Conservation (phyloP, 768 basidiomycete species). For the Scleroderma citrinum region DNA sequence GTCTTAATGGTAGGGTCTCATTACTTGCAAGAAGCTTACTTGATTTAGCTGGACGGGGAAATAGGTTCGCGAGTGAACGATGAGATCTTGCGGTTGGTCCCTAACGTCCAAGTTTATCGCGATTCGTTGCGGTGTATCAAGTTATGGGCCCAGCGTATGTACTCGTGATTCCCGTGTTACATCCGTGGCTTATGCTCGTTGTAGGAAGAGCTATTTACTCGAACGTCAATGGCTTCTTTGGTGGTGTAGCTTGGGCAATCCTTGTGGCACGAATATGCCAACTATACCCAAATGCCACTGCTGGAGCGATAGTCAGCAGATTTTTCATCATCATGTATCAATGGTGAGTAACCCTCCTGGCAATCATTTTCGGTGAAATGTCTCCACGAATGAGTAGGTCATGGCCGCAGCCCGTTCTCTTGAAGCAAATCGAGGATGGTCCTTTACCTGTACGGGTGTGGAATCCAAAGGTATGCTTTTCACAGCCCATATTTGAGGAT, state of each 20-base stretch:
- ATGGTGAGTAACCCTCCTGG: constrained; percentile 48
- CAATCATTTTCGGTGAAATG: not conserved
- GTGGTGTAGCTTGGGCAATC: constrained; percentile 98
- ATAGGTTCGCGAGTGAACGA: constrained; percentile 93
- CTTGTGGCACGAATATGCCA: constrained; percentile 99
- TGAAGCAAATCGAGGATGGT: constrained; percentile 96
- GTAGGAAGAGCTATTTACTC: constrained; percentile 94
- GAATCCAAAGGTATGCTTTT: constrained; percentile 79
- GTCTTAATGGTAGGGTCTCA: constrained; percentile 66
- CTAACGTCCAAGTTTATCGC: constrained; percentile 90
- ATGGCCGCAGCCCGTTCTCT: constrained; percentile 97
- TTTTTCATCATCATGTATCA: constrained; percentile 99
- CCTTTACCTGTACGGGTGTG: constrained; percentile 91
- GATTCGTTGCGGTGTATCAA: constrained; percentile 95
- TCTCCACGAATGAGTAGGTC: constrained; percentile 48
- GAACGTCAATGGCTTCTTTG: constrained; percentile 95
- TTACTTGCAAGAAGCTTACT: not conserved
- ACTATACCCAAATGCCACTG: constrained; percentile 90
- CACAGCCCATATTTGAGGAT: no score
- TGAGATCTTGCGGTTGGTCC: constrained; percentile 90
- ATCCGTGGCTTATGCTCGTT: constrained; percentile 5
- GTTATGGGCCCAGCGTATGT: constrained; percentile 92
- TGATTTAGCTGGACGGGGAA: constrained; percentile 8
- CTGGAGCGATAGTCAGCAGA: constrained; percentile 92
- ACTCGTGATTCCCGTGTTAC: not conserved